phyloP scores from a whole-genome alignment of 257 asterid genomes.

The Solanum ossicruentum region DNA sequence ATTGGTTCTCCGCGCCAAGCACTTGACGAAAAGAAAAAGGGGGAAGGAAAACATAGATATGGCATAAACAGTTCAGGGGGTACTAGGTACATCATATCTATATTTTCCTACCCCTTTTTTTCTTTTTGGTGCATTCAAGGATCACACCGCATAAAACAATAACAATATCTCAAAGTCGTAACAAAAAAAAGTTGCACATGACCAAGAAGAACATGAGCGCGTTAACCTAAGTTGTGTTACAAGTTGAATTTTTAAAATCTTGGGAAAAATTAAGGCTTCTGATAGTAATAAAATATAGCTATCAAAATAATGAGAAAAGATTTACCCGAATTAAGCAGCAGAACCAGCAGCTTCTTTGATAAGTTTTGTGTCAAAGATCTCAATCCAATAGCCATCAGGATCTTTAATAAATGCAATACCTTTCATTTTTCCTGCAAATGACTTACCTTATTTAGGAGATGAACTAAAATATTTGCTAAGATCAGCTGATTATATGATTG shows the following conservation, averaged over 20 bases:
- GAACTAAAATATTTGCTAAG: not conserved
- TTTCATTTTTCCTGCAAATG: slow-evolving; percentile 59
- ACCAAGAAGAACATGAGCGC: not conserved
- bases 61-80: not conserved
- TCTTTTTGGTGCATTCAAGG: not conserved
- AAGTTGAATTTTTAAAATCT: not conserved
- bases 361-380: slow-evolving; percentile 48
- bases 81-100: not conserved
- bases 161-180: not conserved
- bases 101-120: not conserved
- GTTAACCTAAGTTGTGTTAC: not conserved
- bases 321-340: slow-evolving; percentile 36
- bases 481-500: not conserved
- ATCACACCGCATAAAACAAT: not conserved
- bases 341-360: slow-evolving; percentile 30
- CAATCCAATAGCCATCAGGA: slow-evolving; percentile 97
- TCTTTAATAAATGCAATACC: slow-evolving; percentile 74
- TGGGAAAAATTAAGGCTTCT: not conserved
- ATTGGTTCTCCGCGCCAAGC: not conserved
- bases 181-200: not conserved
- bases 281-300: not conserved
- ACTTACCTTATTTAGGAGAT: not conserved
- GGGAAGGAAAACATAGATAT: not conserved
- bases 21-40: not conserved
- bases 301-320: not conserved